Percentiles rank a stretch among this genome's conserved stretches.
Conservation (phyloP, 495 filamentous ascomycete genomes). For the Xanthoparmelia taractica region DNA sequence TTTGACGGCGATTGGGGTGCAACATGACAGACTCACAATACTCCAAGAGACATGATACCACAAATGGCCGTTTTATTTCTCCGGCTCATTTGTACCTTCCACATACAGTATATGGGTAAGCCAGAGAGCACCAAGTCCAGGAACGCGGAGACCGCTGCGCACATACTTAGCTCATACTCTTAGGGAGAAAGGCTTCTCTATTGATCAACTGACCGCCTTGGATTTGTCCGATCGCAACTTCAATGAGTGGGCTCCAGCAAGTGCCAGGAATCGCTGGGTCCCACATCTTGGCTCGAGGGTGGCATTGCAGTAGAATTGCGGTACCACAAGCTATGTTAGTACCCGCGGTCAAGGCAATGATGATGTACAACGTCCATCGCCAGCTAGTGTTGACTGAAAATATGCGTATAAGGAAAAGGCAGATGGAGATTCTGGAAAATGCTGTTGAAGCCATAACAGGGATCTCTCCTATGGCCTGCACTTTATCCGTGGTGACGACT, state of each 20-base stretch:
- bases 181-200: background rate
- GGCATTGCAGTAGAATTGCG: slow-evolving; percentile 40
- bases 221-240: slow-evolving; percentile 37
- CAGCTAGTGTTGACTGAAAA: slow-evolving; percentile 28
- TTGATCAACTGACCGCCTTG: slow-evolving; percentile 30
- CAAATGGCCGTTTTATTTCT: slow-evolving; percentile 12
- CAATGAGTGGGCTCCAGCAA: slow-evolving; percentile 35
- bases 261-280: slow-evolving; percentile 32
- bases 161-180: background rate
- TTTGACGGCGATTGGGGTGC: background rate
- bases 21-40: slow-evolving; percentile 10
- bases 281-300: slow-evolving; percentile 39
- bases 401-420: slow-evolving; percentile 42
- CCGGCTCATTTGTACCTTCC: slow-evolving; percentile 16
- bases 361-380: slow-evolving; percentile 34
- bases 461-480: slow-evolving; percentile 1
- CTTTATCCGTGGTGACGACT: background rate
- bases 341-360: slow-evolving; percentile 34
- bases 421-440: slow-evolving; percentile 39
- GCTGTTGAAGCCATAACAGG: slow-evolving; percentile 20
- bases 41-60: slow-evolving; percentile 14
- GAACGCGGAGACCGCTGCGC: slow-evolving; percentile 30
- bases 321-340: slow-evolving; percentile 38
- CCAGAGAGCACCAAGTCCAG: slow-evolving; percentile 40
- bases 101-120: slow-evolving; percentile 23